Percentiles rank a stretch among this genome's conserved stretches.
These are phyloP conservation scores for Colletotrichum sp. DNA, from an alignment of 2,329 filamentous ascomycete species.

Conservation along the genomic window DNA sequence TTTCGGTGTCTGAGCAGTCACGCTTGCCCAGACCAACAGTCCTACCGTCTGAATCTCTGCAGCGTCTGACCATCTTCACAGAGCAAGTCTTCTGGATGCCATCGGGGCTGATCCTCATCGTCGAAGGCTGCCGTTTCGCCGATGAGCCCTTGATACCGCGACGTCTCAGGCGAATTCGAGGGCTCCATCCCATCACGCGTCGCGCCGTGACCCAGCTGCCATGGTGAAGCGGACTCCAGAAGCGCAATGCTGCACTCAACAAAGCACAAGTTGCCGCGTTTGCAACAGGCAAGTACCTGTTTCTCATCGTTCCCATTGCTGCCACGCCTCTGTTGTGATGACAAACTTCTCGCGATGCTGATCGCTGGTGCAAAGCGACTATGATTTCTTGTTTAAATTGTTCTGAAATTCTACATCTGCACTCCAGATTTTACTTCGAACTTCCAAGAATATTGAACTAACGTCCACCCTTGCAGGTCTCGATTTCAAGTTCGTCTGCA, in stretches of 20 bases:
- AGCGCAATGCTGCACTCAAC: no score
- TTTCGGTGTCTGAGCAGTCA: not conserved
- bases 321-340: not conserved
- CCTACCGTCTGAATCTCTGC: not conserved
- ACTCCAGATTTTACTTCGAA: rapidly evolving
- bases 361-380: not conserved
- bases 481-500: not conserved
- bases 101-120: not conserved
- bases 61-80: not conserved
- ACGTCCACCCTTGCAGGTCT: not conserved
- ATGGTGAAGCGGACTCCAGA: not conserved
- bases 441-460: not conserved
- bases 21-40: not conserved
- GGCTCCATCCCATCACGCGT: not conserved
- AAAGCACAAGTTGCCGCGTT: not conserved
- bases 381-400: not conserved
- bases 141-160: not conserved
- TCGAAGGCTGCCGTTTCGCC: not conserved
- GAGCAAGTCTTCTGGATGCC: not conserved
- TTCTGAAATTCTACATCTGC: not conserved
- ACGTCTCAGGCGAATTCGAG: not conserved
- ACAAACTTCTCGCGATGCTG: not conserved
- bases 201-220: not conserved
- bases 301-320: not conserved
- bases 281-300: not conserved